Conservation (phyloP, 441 rosid genomes). For the Omphalea diandra region DNA sequence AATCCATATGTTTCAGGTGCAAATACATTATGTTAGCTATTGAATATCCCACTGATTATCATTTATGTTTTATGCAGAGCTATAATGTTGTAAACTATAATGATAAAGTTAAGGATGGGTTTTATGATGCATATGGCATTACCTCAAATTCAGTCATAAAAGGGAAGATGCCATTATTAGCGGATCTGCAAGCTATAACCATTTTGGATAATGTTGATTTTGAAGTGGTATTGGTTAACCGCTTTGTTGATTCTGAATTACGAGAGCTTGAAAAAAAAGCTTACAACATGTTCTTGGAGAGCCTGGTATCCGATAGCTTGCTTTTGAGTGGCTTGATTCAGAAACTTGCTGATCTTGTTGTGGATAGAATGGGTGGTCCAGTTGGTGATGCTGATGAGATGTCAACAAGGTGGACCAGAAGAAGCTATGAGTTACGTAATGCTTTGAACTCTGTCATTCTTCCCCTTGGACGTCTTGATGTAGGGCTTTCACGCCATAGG, state of each 20-base stretch:
- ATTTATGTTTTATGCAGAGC: slow-evolving; percentile 55
- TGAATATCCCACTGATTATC: slow-evolving; percentile 5
- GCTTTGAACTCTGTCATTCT: slow-evolving; percentile 62
- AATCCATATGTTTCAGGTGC: not conserved
- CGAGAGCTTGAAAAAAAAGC: slow-evolving; percentile 72
- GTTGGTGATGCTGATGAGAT: slow-evolving; percentile 88
- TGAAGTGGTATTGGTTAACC: slow-evolving; percentile 84
- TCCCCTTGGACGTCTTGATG: slow-evolving; percentile 85
- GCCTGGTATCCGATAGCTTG: slow-evolving; percentile 42
- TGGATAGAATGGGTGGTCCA: slow-evolving; percentile 88
- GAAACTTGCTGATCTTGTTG: slow-evolving; percentile 88
- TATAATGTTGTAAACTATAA: slow-evolving; percentile 81
- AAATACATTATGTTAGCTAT: not conserved
- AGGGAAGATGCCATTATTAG: slow-evolving; percentile 83
- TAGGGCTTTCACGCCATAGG: slow-evolving; percentile 96
- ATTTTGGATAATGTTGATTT: slow-evolving; percentile 62
- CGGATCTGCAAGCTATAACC: slow-evolving; percentile 80
- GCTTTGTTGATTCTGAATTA: slow-evolving; percentile 67
- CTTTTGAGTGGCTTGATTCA: slow-evolving; percentile 61
- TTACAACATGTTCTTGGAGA: slow-evolving; percentile 44
- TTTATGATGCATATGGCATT: slow-evolving; percentile 79
- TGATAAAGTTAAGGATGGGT: slow-evolving; percentile 89
- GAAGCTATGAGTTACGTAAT: slow-evolving; percentile 58
- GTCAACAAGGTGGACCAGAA: slow-evolving; percentile 65
- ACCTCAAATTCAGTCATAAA: slow-evolving; percentile 53